Percentiles rank a stretch among this genome's conserved stretches.
Conservation (phyloP, 164 flowering plant species). For the Berberis vulgaris region DNA sequence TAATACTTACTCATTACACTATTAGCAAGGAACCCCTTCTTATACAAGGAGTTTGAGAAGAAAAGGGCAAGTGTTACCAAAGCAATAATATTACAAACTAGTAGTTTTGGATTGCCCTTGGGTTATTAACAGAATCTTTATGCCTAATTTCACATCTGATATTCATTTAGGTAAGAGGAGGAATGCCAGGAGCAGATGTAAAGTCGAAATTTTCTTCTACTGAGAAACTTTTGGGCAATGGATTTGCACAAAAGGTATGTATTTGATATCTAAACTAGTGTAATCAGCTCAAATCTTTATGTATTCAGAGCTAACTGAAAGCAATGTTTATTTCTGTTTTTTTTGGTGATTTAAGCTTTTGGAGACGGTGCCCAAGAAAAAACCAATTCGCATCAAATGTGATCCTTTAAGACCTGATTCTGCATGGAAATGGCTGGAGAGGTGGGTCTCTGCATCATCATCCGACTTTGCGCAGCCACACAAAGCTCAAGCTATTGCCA, state of each 20-base stretch:
- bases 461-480: constrained; percentile 17
- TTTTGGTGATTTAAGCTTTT: constrained; percentile 42
- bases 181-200: constrained; percentile 20
- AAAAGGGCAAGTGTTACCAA: too few species aligned
- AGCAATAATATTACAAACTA: too few species aligned
- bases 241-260: constrained; percentile 72
- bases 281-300: too few species aligned
- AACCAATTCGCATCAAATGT: constrained; percentile 56
- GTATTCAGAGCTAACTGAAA: too few species aligned
- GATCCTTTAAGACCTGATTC: constrained; percentile 54
- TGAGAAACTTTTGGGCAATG: constrained; percentile 56
- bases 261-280: too few species aligned
- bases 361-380: constrained; percentile 55
- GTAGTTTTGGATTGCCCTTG: too few species aligned
- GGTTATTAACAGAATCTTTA: too few species aligned
- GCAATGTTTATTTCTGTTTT: not conserved
- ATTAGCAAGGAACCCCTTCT: too few species aligned
- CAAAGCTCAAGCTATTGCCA: constrained; percentile 16
- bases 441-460: constrained; percentile 81
- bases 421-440: constrained; percentile 91
- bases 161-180: not conserved
- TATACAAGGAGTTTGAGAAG: too few species aligned
- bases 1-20: not conserved
- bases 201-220: constrained; percentile 25
- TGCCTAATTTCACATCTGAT: too few species aligned